A percentile compares a stretch with the other conserved stretches of the same genome.
phyloP scores from a whole-genome alignment of 176 grass and related monocot genomes.

The Pontederia paniculata region DNA sequence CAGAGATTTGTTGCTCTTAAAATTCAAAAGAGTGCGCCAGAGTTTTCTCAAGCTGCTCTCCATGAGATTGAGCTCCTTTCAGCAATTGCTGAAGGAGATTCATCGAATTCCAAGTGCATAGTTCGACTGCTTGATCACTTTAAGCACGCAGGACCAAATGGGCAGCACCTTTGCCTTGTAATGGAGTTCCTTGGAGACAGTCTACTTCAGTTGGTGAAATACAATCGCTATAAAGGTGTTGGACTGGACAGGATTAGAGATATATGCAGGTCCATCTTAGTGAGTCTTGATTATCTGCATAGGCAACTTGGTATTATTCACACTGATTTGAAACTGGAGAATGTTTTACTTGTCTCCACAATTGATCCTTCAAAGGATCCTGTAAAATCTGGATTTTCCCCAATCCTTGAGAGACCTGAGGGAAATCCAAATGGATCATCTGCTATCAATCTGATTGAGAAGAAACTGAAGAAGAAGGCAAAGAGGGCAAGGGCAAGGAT shows the following conservation, averaged over 20 bases:
- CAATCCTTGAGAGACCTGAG: conserved; percentile 73
- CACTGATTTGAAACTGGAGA: conserved; percentile 87
- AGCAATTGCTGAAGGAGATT: conserved; percentile 57
- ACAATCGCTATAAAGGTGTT: conserved; percentile 93
- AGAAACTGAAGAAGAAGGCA: conserved; percentile 78
- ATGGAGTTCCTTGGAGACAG: conserved; percentile 98
- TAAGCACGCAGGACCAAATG: conserved; percentile 78
- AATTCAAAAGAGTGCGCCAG: conserved; percentile 85
- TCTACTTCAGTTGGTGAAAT: conserved; percentile 74
- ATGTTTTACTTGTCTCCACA: conserved; percentile 74
- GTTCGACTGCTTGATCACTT: conserved; percentile 87
- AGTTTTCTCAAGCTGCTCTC: conserved; percentile 90
- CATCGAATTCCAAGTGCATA: conserved; percentile 66
- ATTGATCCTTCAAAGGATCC: conserved; percentile 91
- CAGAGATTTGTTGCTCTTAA: conserved; percentile 92
- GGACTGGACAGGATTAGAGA: conserved; percentile 49
- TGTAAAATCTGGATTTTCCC: conserved; percentile 54
- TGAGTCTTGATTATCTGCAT: conserved; percentile 92
- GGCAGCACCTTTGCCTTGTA: conserved; percentile 88
- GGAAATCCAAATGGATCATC: conserved; percentile 53
- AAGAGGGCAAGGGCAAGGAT: conserved; percentile 79
- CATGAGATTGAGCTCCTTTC: conserved; percentile 87
- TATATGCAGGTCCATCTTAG: conserved; percentile 83
- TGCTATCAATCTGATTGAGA: conserved; percentile 57
- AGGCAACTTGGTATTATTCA: conserved; percentile 85